phyloP scores from a whole-genome alignment of 441 rosid genomes.

The Iberis amara region DNA sequence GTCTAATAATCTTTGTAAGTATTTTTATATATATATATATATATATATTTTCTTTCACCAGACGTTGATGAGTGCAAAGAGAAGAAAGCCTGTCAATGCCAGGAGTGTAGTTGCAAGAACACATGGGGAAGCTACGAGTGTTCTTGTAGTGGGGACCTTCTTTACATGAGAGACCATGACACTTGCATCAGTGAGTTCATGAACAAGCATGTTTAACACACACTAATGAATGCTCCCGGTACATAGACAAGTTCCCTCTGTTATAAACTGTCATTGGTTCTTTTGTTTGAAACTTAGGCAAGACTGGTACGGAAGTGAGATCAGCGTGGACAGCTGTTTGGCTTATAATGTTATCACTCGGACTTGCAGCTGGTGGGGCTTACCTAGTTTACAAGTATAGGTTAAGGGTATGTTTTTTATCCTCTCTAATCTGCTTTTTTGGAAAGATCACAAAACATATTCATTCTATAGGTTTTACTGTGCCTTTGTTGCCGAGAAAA shows the following conservation, averaged over 20 bases:
- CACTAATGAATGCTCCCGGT: background rate
- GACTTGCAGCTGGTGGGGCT: constrained; percentile 74
- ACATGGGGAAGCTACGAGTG: constrained; percentile 98
- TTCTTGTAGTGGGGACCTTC: constrained; percentile 75
- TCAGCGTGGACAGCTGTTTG: constrained; percentile 90
- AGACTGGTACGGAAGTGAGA: constrained; percentile 53
- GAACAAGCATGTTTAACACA: background rate
- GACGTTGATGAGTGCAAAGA: constrained; percentile 90
- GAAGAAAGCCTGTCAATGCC: constrained; percentile 82
- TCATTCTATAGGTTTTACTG: too few relatives aligned
- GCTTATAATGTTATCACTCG: constrained; percentile 78
- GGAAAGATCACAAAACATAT: background rate
- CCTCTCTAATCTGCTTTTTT: background rate
- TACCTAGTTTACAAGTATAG: constrained; percentile 89
- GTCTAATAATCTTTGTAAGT: background rate
- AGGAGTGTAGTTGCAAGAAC: constrained; percentile 82
- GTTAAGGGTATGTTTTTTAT: constrained; percentile 61
- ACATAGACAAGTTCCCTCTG: background rate
- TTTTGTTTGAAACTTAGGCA: constrained; percentile 43
- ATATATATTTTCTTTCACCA: constrained; percentile 23
- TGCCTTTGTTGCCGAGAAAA: background rate
- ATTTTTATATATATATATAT: too few relatives aligned
- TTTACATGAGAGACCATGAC: constrained; percentile 88
- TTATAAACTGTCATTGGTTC: background rate
- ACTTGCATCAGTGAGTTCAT: constrained; percentile 80